Conservation (phyloP, 2,329 filamentous ascomycete genomes). For the Fusarium sp. region DNA sequence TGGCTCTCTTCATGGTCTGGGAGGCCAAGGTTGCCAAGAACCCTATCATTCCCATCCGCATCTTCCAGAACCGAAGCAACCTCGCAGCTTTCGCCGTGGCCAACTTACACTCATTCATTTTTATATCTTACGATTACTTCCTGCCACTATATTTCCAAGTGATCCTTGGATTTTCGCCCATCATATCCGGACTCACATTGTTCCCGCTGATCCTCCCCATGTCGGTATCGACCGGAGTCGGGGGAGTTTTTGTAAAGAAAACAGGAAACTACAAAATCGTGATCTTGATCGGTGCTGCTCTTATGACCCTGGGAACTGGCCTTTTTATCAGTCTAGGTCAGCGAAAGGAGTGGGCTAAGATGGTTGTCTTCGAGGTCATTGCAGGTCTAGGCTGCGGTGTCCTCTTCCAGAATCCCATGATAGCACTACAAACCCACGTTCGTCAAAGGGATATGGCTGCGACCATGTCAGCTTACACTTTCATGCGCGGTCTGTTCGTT, state of each 20-base stretch:
- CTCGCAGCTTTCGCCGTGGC: conserved; percentile 73
- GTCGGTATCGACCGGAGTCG: conserved; percentile 69
- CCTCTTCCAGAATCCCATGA: conserved; percentile 77
- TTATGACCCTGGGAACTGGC: conserved; percentile 75
- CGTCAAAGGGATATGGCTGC: conserved; percentile 72
- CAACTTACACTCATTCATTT: conserved; percentile 80
- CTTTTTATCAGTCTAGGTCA: conserved; percentile 70
- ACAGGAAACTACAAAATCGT: conserved; percentile 73
- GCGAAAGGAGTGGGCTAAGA: conserved; percentile 63
- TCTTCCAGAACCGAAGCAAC: conserved; percentile 77
- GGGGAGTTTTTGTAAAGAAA: conserved; percentile 68
- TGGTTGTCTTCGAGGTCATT: conserved; percentile 72
- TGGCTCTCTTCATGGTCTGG: conserved; percentile 75
- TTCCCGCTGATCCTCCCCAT: conserved; percentile 77
- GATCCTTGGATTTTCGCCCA: conserved; percentile 74
- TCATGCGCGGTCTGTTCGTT: conserved; percentile 75
- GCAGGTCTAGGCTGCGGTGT: conserved; percentile 73
- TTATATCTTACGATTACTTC: conserved; percentile 82
- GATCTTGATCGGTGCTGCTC: conserved; percentile 68
- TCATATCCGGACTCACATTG: conserved; percentile 79
- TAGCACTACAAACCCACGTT: conserved; percentile 75
- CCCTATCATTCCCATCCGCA: conserved; percentile 79
- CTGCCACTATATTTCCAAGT: conserved; percentile 87
- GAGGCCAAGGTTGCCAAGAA: conserved; percentile 80
- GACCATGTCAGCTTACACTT: conserved; percentile 74